Conservation (phyloP, 2,329 filamentous ascomycete genomes). For the Aspergillus novofumigatus region DNA sequence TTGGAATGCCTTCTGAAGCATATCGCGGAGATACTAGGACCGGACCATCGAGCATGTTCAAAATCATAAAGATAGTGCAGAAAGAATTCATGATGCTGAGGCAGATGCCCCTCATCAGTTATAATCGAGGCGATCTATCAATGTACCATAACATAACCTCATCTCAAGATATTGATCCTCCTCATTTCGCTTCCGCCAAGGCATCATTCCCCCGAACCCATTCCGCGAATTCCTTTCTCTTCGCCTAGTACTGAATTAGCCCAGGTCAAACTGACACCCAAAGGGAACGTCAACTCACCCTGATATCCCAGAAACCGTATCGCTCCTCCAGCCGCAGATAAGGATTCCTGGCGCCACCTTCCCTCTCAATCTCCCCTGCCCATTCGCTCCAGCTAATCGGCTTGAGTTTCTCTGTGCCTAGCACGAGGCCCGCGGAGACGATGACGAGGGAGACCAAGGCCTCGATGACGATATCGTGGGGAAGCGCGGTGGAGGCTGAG, state of each 20-base stretch:
- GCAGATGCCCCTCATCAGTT: background rate
- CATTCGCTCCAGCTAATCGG: constrained; percentile 83
- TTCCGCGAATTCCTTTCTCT: constrained; percentile 72
- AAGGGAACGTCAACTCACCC: constrained; percentile 48
- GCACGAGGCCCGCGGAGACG: constrained; percentile 78
- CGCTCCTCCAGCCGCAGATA: constrained; percentile 75
- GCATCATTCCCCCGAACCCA: constrained; percentile 56
- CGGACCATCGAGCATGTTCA: too few species aligned
- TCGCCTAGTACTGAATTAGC: constrained; percentile 35
- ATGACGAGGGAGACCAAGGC: constrained; percentile 73
- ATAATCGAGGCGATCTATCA: background rate
- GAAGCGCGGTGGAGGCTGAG: constrained; percentile 53
- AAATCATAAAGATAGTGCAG: background rate
- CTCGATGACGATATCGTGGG: constrained; percentile 83
- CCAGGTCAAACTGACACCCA: background rate
- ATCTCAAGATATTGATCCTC: background rate
- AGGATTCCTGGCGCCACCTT: constrained; percentile 68
- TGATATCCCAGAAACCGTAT: constrained; percentile 82
- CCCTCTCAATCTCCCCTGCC: constrained; percentile 67
- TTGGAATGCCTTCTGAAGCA: background rate
- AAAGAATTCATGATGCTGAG: background rate
- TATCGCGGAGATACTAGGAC: too few species aligned
- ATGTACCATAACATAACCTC: background rate
- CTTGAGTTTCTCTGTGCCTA: constrained; percentile 70
- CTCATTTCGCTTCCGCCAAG: constrained; percentile 21